Evolutionary conservation across 2,329 filamentous ascomycete genomes (phyloP), one percentile per base, ranked within the genome.

Genomic region (Phaeosphaeria sp.): DNA sequence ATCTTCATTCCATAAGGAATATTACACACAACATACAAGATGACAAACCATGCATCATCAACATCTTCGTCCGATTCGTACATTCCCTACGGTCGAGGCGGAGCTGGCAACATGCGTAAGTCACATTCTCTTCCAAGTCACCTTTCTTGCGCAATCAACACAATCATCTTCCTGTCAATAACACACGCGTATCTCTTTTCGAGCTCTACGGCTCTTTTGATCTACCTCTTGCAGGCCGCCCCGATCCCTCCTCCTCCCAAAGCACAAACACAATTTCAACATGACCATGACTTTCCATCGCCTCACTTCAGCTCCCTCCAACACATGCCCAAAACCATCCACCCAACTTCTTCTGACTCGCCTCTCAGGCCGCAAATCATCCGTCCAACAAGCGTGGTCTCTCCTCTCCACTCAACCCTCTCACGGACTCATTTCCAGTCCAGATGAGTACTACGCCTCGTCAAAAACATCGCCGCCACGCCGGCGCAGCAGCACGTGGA

Each of bases 101-200:
- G 60, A 47, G 60, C 60, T 15, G 60, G 60, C 21, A 62, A 62
- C 21, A 62, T 62, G 56, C 60, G 60, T 60, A 55, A 36, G 30
- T 36, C 3, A 3, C 6, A 15, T 9, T 50, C 36, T 15, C n/a
- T n/a, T n/a, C n/a, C n/a, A n/a, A n/a, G n/a, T n/a, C n/a, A n/a
- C n/a, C n/a, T n/a, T n/a, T n/a, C n/a, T n/a, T n/a, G n/a, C n/a
- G n/a, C n/a, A n/a, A n/a, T n/a, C n/a, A n/a, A n/a, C n/a, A n/a
- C n/a, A n/a, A n/a, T n/a, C n/a, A n/a, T n/a, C n/a, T n/a, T n/a
- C n/a, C n/a, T n/a, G n/a, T n/a, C n/a, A n/a, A n/a, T n/a, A n/a
- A n/a, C n/a, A n/a, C n/a, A n/a, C n/a, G n/a, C n/a, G n/a, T n/a
- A n/a, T n/a, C n/a, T n/a, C n/a, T n/a, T n/a, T n/a, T n/a, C n/a